phyloP scores from a whole-genome alignment of 225 moss, liverwort and hornwort genomes.

The Sphagnum contortum region DNA sequence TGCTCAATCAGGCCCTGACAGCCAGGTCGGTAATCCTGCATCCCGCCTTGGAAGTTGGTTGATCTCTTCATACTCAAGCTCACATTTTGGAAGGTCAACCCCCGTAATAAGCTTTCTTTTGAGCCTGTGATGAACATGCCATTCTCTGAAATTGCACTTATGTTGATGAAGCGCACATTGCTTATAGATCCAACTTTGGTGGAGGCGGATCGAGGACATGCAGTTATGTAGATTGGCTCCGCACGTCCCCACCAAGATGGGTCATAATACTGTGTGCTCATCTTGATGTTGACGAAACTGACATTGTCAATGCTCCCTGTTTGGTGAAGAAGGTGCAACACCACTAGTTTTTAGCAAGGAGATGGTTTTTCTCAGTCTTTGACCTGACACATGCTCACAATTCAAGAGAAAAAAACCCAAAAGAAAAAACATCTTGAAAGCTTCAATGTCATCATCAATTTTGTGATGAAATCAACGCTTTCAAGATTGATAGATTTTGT shows the following conservation, averaged over 20 bases:
- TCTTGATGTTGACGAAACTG: slow-evolving; percentile 60
- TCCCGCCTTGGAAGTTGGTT: slow-evolving; percentile 7
- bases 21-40: slow-evolving; percentile 54
- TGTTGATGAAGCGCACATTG: slow-evolving; percentile 35
- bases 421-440: too few relatives aligned
- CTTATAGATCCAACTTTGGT: slow-evolving; percentile 35
- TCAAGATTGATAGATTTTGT: too few relatives aligned
- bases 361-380: too few relatives aligned
- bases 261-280: slow-evolving; percentile 78
- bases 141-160: slow-evolving; percentile 34
- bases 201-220: slow-evolving; percentile 26
- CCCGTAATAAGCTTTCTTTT: slow-evolving; percentile 8
- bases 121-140: slow-evolving; percentile 50
- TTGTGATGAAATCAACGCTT: too few relatives aligned
- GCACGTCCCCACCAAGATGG: slow-evolving; percentile 84
- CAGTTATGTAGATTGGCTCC: slow-evolving; percentile 54
- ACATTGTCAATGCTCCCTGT: slow-evolving; percentile 63
- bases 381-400: too few relatives aligned
- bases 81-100: slow-evolving; percentile 23
- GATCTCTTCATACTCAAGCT: slow-evolving; percentile 11
- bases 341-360: too few relatives aligned
- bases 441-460: too few relatives aligned
- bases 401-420: too few relatives aligned
- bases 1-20: slow-evolving; percentile 48
- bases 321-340: background rate